Conservation (phyloP, 23 red algal genomes). For the Gracilaria domingensis region DNA sequence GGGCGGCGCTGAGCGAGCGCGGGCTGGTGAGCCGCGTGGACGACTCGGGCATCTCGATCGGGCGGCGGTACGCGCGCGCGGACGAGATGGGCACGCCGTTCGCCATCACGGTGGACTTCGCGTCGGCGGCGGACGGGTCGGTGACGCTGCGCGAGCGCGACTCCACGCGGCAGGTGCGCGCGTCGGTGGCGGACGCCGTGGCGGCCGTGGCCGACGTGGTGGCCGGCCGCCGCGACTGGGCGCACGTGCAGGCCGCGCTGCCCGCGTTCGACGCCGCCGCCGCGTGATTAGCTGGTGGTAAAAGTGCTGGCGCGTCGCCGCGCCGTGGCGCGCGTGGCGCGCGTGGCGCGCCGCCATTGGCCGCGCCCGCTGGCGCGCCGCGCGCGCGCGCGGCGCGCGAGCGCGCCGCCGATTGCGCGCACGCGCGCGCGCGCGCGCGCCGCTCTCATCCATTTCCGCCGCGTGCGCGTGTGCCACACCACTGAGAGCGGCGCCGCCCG, state of each 20-base stretch:
- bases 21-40: slow-evolving; percentile 81
- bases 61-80: slow-evolving; percentile 89
- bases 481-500: no score
- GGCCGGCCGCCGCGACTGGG: not conserved
- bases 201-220: slow-evolving; percentile 42
- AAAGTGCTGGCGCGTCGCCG: slow-evolving; percentile 33
- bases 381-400: not conserved
- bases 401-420: not conserved
- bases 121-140: slow-evolving; percentile 68
- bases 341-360: slow-evolving; percentile 8
- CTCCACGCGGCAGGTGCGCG: slow-evolving; percentile 92
- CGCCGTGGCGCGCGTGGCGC: slow-evolving; percentile 46
- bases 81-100: slow-evolving; percentile 98
- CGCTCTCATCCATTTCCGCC: no score
- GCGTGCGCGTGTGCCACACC: no score
- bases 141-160: slow-evolving; percentile 97
- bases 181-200: slow-evolving; percentile 52
- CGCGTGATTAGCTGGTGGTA: not conserved
- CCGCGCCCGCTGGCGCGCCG: not conserved
- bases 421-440: not conserved
- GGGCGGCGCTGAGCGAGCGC: slow-evolving; percentile 30
- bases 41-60: slow-evolving; percentile 89
- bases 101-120: slow-evolving; percentile 96
- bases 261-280: slow-evolving; percentile 14
- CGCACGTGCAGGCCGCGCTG: not conserved